phyloP scores from a whole-genome alignment of 768 basidiomycete genomes.

The Tulasnella calospora region DNA sequence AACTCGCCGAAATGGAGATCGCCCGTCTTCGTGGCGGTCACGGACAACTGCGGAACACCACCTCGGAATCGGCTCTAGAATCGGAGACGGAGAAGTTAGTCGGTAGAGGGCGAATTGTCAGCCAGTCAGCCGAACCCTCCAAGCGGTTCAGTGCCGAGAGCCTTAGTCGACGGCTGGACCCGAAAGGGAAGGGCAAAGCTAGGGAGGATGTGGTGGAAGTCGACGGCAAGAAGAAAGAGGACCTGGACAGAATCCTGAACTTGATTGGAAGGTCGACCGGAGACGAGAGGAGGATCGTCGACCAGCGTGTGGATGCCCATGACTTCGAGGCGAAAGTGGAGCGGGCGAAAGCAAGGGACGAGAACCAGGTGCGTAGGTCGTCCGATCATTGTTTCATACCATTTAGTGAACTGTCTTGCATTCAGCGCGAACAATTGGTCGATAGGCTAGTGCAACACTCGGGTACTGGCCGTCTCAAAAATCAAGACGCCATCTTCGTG shows the following conservation, averaged over 20 bases:
- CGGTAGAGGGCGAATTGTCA: constrained; percentile 32
- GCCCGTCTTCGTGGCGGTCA: constrained; percentile 45
- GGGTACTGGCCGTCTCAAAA: constrained; percentile 63
- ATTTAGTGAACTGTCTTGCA: background rate
- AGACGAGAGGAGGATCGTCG: constrained; percentile 50
- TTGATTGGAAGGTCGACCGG: constrained; percentile 63
- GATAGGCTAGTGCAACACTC: constrained; percentile 69
- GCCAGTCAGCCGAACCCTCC: constrained; percentile 32
- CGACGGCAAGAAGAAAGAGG: constrained; percentile 32
- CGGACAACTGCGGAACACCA: background rate
- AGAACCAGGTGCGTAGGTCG: constrained; percentile 51
- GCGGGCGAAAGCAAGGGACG: constrained; percentile 53
- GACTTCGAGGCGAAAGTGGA: constrained; percentile 54
- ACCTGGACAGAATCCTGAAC: constrained; percentile 67
- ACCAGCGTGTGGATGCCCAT: constrained; percentile 63
- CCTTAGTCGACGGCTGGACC: background rate
- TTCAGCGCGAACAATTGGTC: constrained; percentile 69
- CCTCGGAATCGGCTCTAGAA: constrained; percentile 27
- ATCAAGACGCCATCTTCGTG: constrained; percentile 68
- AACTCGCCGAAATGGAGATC: constrained; percentile 67
- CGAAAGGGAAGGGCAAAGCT: constrained; percentile 43
- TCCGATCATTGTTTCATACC: constrained; percentile 16
- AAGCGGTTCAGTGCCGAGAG: constrained; percentile 10
- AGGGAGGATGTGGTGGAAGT: constrained; percentile 31
- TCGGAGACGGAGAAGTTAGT: constrained; percentile 34